Evolutionary conservation across 192 early-diverging fungal species (phyloP).

Genomic region (Entomortierella parvispora): DNA sequence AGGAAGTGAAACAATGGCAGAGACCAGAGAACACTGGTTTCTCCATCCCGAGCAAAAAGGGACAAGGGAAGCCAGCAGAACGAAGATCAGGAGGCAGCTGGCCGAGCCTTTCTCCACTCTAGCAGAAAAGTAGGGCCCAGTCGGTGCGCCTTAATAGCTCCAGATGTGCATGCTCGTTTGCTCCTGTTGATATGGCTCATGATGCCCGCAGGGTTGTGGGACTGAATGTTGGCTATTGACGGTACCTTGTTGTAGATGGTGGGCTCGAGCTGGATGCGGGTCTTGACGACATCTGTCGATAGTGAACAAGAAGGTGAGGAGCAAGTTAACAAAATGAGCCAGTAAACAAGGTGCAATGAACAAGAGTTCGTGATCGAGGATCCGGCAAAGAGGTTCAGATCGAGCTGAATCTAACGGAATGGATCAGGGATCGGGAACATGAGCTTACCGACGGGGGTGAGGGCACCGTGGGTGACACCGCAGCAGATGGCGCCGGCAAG

Average conservation of each 20-base stretch:
- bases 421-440: not conserved
- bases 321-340: not conserved
- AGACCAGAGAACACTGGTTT: no score
- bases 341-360: not conserved
- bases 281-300: constrained; percentile 77
- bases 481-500: constrained; percentile 69
- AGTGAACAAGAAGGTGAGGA: not conserved
- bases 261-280: constrained; percentile 79
- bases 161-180: no score
- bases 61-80: no score
- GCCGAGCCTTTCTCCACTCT: no score
- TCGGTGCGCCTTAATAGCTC: no score
- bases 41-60: no score
- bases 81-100: no score
- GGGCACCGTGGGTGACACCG: constrained; percentile 69
- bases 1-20: no score
- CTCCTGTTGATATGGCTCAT: not conserved
- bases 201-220: not conserved
- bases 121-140: no score
- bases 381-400: constrained; percentile 10
- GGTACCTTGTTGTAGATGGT: constrained; percentile 72
- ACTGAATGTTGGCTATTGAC: not conserved
- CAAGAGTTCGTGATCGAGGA: not conserved
- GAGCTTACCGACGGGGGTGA: constrained; percentile 55
- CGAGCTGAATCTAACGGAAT: not conserved